Evolutionary conservation across 331 rosid species (phyloP).

Genomic region (Pyracantha coccinea): DNA sequence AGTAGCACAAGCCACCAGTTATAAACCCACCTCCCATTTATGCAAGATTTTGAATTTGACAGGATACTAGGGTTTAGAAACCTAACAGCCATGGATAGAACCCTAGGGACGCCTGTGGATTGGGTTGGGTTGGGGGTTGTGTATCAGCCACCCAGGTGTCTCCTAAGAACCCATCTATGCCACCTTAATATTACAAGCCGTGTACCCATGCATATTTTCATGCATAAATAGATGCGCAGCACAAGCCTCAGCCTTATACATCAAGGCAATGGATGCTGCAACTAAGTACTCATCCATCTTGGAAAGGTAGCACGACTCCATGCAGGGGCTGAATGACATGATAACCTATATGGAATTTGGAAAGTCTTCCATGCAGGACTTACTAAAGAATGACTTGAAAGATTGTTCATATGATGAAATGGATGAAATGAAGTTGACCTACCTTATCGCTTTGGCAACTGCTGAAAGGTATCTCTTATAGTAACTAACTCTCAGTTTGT

Average conservation of each 20-base stretch:
- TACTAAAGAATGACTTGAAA: neutral
- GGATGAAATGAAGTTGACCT: conserved; percentile 12
- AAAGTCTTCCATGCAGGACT: neutral
- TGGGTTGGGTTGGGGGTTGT: no score
- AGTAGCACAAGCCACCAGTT: neutral
- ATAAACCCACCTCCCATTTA: neutral
- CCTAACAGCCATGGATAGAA: neutral
- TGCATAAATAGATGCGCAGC: no score
- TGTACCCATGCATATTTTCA: no score
- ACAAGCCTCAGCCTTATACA: no score
- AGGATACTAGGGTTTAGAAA: neutral
- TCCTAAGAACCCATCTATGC: no score
- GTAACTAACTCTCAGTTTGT: conserved; percentile 69
- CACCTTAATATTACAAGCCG: no score
- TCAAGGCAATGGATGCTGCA: no score
- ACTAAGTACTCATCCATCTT: no score
- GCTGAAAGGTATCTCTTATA: conserved; percentile 61
- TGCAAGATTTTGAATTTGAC: neutral
- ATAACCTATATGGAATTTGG: neutral
- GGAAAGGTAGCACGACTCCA: no score
- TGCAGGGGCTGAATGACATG: neutral
- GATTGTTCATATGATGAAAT: neutral
- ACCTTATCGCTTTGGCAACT: conserved; percentile 78
- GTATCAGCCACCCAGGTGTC: no score
- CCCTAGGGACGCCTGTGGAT: neutral